These are phyloP conservation scores for Fusarium sp. DNA, from an alignment of 2,329 filamentous ascomycete species.

Conservation along the genomic window DNA sequence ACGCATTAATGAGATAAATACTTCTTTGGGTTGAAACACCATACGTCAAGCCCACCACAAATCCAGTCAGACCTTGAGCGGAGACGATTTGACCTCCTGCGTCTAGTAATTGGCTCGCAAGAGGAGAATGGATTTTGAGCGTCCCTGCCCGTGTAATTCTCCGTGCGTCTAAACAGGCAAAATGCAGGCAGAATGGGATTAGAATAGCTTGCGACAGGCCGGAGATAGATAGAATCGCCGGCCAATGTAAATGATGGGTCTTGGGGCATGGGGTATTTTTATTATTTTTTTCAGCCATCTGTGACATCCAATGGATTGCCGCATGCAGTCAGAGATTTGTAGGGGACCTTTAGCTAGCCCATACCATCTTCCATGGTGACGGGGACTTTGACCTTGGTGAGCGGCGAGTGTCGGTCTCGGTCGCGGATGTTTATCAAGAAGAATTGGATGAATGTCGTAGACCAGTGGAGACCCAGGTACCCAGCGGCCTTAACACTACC, in stretches of 20 bases:
- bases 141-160: conserved; percentile 6
- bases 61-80: conserved; percentile 21
- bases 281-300: background rate
- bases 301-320: background rate
- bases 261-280: background rate
- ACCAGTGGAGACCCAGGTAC: conserved; percentile 11
- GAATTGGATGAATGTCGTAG: background rate
- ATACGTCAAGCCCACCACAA: conserved; percentile 35
- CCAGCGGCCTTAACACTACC: conserved; percentile 19
- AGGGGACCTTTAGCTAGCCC: background rate
- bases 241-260: background rate
- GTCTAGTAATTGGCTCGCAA: conserved; percentile 14
- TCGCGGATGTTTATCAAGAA: background rate
- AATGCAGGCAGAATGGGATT: conserved; percentile 12
- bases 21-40: conserved; percentile 17
- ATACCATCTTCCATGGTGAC: background rate
- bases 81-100: conserved; percentile 33
- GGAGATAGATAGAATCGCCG: conserved; percentile 18
- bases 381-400: background rate
- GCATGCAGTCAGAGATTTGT: background rate
- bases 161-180: conserved; percentile 17
- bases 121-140: conserved; percentile 10
- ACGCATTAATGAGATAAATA: conserved; percentile 21
- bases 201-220: conserved; percentile 3
- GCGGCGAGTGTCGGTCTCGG: background rate